Percentiles rank a stretch among this genome's conserved stretches.
Conservation (phyloP, 176 grass and related monocot genomes). For the Saccharum spontaneum region DNA sequence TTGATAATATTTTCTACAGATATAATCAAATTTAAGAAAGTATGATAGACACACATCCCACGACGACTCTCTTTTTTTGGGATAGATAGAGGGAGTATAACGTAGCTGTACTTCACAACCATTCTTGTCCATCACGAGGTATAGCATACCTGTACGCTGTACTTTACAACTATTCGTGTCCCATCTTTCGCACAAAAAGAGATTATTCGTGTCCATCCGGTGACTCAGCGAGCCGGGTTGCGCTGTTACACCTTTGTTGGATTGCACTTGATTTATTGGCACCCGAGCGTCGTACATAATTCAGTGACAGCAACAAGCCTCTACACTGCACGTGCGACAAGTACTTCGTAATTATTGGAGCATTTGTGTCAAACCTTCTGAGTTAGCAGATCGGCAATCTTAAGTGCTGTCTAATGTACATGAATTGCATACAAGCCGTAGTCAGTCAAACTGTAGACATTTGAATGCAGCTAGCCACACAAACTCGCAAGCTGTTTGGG, state of each 20-base stretch:
- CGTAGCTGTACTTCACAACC: neutral
- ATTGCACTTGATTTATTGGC: neutral
- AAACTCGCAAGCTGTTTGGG: conserved; percentile 36
- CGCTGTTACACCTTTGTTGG: neutral
- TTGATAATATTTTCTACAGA: no score
- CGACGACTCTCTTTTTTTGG: no score
- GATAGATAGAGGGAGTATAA: neutral
- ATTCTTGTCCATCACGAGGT: neutral
- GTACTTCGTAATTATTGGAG: neutral
- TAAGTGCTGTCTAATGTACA: conserved; percentile 47
- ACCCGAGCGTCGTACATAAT: neutral
- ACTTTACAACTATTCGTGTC: neutral
- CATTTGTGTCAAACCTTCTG: conserved; percentile 10
- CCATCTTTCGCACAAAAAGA: neutral
- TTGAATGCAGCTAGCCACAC: conserved; percentile 38
- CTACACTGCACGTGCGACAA: neutral
- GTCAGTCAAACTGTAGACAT: conserved; percentile 36
- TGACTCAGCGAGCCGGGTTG: neutral
- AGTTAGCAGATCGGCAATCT: neutral
- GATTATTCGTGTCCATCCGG: neutral
- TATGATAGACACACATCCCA: no score
- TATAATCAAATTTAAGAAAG: neutral
- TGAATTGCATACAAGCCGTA: conserved; percentile 41
- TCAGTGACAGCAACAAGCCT: neutral
- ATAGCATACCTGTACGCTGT: neutral